Conservation (phyloP, 1,284 basidiomycete genomes). For the Sporisorium iseilematis-ciliati region DNA sequence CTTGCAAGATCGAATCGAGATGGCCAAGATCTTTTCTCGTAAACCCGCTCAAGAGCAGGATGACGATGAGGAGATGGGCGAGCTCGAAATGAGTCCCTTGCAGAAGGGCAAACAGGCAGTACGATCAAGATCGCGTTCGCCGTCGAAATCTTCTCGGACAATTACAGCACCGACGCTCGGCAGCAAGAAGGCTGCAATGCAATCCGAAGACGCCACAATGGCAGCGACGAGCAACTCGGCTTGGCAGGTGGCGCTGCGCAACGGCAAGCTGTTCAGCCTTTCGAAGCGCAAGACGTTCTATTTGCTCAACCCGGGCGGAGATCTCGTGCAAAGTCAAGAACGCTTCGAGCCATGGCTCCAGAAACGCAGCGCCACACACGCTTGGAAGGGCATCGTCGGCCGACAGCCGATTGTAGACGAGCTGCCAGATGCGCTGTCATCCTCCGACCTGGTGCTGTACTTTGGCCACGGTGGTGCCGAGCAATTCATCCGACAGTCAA, state of each 20-base stretch:
- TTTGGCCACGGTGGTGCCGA: constrained; percentile 97
- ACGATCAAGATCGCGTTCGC: constrained; percentile 27
- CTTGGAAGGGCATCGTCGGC: constrained; percentile 86
- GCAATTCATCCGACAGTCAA: constrained; percentile 85
- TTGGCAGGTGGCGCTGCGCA: constrained; percentile 42
- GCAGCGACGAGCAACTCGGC: constrained; percentile 16
- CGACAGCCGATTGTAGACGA: constrained; percentile 72
- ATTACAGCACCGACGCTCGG: constrained; percentile 11
- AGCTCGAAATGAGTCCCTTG: constrained; percentile 35
- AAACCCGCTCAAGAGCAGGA: constrained; percentile 9
- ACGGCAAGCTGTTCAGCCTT: constrained; percentile 51
- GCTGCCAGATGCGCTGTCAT: constrained; percentile 51
- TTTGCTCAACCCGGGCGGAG: constrained; percentile 91
- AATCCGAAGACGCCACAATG: background rate
- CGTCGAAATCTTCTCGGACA: constrained; percentile 16
- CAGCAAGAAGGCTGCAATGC: constrained; percentile 6
- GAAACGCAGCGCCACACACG: constrained; percentile 74
- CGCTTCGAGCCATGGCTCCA: constrained; percentile 82
- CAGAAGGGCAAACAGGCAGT: constrained; percentile 39
- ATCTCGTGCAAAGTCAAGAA: constrained; percentile 84
- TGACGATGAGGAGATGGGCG: constrained; percentile 17
- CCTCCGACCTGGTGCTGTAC: constrained; percentile 74
- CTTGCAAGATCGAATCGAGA: constrained; percentile 78
- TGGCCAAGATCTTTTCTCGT: constrained; percentile 39
- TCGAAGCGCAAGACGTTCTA: constrained; percentile 75